Base-by-base conservation (phyloP, 352 stramenopile species). In the Pythium pyrilobum region DNA sequence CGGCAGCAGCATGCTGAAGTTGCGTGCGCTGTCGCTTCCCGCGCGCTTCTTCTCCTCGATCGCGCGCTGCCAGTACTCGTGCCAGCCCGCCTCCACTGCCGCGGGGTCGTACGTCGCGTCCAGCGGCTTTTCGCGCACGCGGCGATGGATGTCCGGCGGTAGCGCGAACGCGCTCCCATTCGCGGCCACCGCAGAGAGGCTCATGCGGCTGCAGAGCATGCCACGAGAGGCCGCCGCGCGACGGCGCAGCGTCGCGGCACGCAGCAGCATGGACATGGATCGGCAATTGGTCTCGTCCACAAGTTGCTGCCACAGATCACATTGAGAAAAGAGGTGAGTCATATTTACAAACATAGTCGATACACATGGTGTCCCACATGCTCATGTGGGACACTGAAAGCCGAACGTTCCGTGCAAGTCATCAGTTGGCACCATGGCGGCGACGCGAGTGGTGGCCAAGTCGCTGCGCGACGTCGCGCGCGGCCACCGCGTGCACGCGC, bases 1-100 rank as follows among this genome's bases (percentile, higher is more conserved):
- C 28, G 96, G 96, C 66, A 99, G 92, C 44, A 93, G 64, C 85
- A 92, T 92, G 40, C 66, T 75, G 58, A 95, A 93, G 10, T 61
- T 44, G 27, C 76, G 62, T 29, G 27, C 42, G 7, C 54, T 41
- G 34, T 23, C 39, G 13, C 23, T 20, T 13, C 23, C 18, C n/a
- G 21, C n/a, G 25, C 5, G 47, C 61, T 37, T 56, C 37, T 50
- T 69, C 61, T 48, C 40, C 27, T 40, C 44, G 21, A 92, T 59
- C 32, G 67, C 62, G 16, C 71, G 50, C 52, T 92, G 81, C 81
- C 81, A 92, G 59, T 81, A 84, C 54, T 60, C 56, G 49, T 88
- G 74, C 81, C 81, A 92, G 53, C 76, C 81, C 43, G 64, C 46
- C 50, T 92, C 81, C 31, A 92, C 79, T 36, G 51, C 44, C 52